A percentile compares a stretch with the other conserved stretches of the same genome.
Conservation (phyloP, 345 rosid genomes). For the Firmiana major region DNA sequence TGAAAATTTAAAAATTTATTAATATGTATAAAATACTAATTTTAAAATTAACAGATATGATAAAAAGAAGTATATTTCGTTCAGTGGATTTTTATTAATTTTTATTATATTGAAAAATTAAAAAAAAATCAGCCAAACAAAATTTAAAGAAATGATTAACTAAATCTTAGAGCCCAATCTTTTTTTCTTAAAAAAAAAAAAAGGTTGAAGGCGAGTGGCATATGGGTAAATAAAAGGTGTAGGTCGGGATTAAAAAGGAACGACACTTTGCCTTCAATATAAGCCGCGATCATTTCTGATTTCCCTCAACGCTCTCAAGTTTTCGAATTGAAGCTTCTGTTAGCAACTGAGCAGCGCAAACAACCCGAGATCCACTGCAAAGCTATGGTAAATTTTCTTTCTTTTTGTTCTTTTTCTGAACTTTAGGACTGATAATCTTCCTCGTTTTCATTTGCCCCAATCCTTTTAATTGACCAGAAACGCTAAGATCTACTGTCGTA, state of each 20-base stretch:
- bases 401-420: background rate
- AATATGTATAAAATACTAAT: too few species aligned
- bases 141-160: background rate
- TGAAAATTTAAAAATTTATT: too few species aligned
- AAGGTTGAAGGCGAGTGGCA: background rate
- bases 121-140: background rate
- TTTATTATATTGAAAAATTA: too few species aligned
- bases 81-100: too few species aligned
- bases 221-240: conserved; percentile 2
- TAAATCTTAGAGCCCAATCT: background rate
- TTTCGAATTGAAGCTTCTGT: background rate
- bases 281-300: background rate
- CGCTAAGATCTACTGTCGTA: background rate
- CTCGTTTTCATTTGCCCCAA: background rate
- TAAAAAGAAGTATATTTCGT: too few species aligned
- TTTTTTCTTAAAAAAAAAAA: background rate
- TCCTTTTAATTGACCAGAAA: background rate
- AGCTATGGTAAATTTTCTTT: conserved; percentile 20
- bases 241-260: background rate
- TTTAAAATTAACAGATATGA: too few species aligned
- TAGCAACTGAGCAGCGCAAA: background rate
- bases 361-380: conserved; percentile 3
- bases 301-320: background rate
- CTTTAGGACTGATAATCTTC: background rate
- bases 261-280: background rate